Conservation (phyloP, 306 rosid genomes). For the Quillaja saponaria region DNA sequence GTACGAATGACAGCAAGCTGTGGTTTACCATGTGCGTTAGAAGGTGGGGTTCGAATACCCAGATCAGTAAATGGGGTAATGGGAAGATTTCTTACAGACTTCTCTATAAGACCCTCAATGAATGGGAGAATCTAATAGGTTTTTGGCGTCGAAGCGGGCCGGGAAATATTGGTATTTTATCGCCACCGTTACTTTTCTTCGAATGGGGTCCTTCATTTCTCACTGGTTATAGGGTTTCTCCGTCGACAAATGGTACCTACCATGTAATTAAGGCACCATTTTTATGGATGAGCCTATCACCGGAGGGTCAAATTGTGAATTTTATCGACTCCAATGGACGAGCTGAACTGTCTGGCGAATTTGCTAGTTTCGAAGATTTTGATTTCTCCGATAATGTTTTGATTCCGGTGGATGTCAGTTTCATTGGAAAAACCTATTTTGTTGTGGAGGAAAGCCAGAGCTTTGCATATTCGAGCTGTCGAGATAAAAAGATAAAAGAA, state of each 20-base stretch:
- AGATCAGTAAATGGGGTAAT: conserved; percentile 64
- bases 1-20: conserved; percentile 56
- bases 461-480: conserved; percentile 29
- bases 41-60: conserved; percentile 82
- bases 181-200: conserved; percentile 72
- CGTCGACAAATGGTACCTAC: conserved; percentile 53
- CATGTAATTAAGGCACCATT: conserved; percentile 68
- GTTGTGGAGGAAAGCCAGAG: conserved; percentile 71
- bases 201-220: conserved; percentile 80
- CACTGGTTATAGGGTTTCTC: conserved; percentile 67
- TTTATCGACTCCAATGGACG: conserved; percentile 67
- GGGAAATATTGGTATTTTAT: conserved; percentile 27
- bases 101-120: conserved; percentile 64
- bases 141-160: conserved; percentile 89
- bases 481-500: conserved; percentile 31
- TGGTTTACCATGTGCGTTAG: conserved; percentile 87
- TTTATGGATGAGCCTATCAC: conserved; percentile 58
- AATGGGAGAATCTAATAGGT: conserved; percentile 77
- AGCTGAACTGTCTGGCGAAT: conserved; percentile 34
- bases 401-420: conserved; percentile 60
- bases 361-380: conserved; percentile 15
- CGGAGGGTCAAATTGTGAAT: conserved; percentile 57
- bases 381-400: conserved; percentile 41
- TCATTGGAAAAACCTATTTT: conserved; percentile 78
- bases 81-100: conserved; percentile 49